A percentile compares a stretch with the other conserved stretches of the same genome.
These are phyloP conservation scores for Cyclospora cayetanensis DNA, from an alignment of 169 alveolate genomes.

Conservation along the genomic window DNA sequence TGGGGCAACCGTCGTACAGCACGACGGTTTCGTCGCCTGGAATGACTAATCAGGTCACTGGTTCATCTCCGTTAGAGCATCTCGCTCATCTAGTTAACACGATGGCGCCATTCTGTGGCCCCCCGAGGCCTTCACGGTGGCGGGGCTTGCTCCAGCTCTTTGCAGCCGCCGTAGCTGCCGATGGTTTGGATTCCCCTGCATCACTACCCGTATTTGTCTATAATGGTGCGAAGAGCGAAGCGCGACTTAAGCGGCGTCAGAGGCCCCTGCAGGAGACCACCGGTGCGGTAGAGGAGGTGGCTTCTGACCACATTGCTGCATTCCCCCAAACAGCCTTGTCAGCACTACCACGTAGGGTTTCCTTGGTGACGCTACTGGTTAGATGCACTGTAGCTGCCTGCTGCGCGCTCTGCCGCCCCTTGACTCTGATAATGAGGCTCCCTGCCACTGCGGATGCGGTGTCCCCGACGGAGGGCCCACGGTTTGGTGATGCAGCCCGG, in stretches of 20 bases:
- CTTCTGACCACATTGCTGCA: no score
- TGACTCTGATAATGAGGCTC: constrained; percentile 18
- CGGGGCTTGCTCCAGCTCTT: constrained; percentile 50
- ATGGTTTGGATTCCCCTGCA: constrained; percentile 10
- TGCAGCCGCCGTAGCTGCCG: constrained; percentile 56
- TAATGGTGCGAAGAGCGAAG: not conserved
- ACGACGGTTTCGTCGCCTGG: not conserved
- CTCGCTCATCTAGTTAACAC: constrained; percentile 29
- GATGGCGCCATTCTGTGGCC: constrained; percentile 35
- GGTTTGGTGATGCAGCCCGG: not conserved
- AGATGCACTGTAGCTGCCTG: constrained; percentile 36
- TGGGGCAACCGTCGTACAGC: not conserved
- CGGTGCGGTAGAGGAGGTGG: not conserved
- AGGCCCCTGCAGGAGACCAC: not conserved
- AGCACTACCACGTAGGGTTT: not conserved
- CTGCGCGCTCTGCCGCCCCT: constrained; percentile 25
- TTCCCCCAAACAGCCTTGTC: no score
- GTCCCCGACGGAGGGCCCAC: not conserved
- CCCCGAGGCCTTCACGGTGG: constrained; percentile 57
- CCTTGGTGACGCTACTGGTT: constrained; percentile 30
- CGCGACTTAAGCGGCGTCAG: not conserved
- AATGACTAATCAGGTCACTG: not conserved
- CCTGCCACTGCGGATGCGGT: not conserved
- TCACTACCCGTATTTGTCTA: not conserved
- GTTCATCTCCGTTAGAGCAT: constrained; percentile 8